Evolutionary conservation across 2,329 filamentous ascomycete genomes (phyloP), one percentile per base, ranked within the genome.

Genomic region (Aspergillus tanneri): DNA sequence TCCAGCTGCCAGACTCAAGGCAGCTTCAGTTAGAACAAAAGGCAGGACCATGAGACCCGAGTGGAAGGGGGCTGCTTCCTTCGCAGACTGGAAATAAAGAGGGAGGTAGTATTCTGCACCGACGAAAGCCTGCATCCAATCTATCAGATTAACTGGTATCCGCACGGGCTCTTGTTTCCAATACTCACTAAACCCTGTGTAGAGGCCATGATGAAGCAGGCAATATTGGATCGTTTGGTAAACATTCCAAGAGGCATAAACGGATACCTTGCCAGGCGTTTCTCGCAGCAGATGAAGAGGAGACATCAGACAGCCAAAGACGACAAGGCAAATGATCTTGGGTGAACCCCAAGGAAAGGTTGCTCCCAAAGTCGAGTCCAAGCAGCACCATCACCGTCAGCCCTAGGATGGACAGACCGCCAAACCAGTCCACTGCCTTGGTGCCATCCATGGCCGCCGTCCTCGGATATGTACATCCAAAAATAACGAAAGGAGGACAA

Each of bases 21-120:
- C 50, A 1, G 78, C 74, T 47, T 75, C 73, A 8, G 63, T 62
- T 1, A 75, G 53, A 18, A 80, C 81, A 32, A 84, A 78, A 0
- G 86, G 84, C 0, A 89, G 72, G 2, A 87, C 73, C 10, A 86
- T 77, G 0, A 63, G 56, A 58, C 76, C 77, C 0, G 82, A 87
- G n/a, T 73, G 72, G 25, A 87, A 70, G 0, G 85, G 82, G 0
- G 77, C 76, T 1, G 80, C 81, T 42, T 77, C 77, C 2, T 84
- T 77, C 0, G 85, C 85, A 2, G 83, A 78, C 63, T 91, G 87
- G 45, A 88, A 84, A 67, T 85, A 90, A 0, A 90, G 74, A 0
- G 87, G 87, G 21, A 90, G 72, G 59, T 87, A 90, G 67, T 88
- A 90, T 41, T 83, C 80, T 1, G 76, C 76, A 0, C 78, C 81